Evolutionary conservation across 2,329 filamentous ascomycete genomes (phyloP).

Genomic region (Monilinia vaccinii-corymbosi): DNA sequence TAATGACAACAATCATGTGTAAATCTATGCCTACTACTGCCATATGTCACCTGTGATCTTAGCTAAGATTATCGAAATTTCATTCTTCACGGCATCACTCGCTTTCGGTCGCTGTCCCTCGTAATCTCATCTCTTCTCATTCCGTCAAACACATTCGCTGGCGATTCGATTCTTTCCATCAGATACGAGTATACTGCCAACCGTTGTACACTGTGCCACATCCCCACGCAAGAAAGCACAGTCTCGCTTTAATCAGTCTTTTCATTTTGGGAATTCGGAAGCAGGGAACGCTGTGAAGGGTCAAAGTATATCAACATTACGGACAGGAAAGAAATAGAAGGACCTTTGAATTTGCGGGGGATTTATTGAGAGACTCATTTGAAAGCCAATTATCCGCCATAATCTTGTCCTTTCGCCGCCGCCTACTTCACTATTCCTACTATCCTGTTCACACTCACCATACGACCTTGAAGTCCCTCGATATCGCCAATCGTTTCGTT

Average conservation of each 20-base stretch:
- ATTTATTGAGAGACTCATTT: not conserved
- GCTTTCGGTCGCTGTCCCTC: too few species aligned
- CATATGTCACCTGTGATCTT: too few species aligned
- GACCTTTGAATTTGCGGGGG: not conserved
- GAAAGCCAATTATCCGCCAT: not conserved
- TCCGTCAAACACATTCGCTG: not conserved
- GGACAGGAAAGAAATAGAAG: not conserved
- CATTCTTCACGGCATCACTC: not conserved
- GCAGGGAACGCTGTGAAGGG: not conserved
- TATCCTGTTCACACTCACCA: not conserved
- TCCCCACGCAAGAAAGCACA: not conserved
- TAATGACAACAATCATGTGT: too few species aligned
- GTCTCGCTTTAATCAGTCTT: not conserved
- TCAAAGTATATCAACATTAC: not conserved
- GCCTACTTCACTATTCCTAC: not conserved
- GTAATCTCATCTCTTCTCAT: not conserved
- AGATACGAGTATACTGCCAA: not conserved
- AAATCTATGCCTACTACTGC: too few species aligned
- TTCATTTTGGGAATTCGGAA: not conserved
- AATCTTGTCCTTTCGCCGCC: too few species aligned
- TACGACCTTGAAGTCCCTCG: not conserved
- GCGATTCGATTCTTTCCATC: not conserved
- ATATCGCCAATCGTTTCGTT: conserved; percentile 9
- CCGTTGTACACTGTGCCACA: not conserved
- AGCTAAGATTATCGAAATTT: too few species aligned